A percentile compares a stretch with the other conserved stretches of the same genome.
Conservation (phyloP, 2,329 filamentous ascomycete genomes). For the Monilinia fructicola region DNA sequence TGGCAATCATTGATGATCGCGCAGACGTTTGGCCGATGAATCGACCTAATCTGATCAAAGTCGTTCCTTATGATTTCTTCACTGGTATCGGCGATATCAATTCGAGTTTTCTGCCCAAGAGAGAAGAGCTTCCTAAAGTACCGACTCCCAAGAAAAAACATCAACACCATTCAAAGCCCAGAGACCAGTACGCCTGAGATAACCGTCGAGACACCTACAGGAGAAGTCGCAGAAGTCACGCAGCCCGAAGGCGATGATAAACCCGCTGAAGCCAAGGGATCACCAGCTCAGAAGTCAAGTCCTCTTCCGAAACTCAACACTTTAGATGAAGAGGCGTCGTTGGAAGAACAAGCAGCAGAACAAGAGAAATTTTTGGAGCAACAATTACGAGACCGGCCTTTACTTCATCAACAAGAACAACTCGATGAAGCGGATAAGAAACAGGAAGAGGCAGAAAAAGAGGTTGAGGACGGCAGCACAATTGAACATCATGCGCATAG, state of each 20-base stretch:
- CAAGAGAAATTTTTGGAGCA: slow-evolving; percentile 86
- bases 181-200: slow-evolving; percentile 19
- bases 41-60: slow-evolving; percentile 89
- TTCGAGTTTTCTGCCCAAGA: slow-evolving; percentile 90
- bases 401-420: slow-evolving; percentile 89
- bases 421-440: slow-evolving; percentile 81
- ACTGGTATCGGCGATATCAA: slow-evolving; percentile 98
- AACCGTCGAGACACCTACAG: slow-evolving; percentile 16
- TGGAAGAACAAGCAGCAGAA: slow-evolving; percentile 76
- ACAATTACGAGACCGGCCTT: slow-evolving; percentile 82
- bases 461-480: slow-evolving; percentile 44
- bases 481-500: slow-evolving; percentile 44
- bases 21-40: slow-evolving; percentile 94
- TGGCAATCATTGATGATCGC: slow-evolving; percentile 96
- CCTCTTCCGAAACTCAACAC: slow-evolving; percentile 43
- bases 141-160: slow-evolving; percentile 32
- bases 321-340: slow-evolving; percentile 65
- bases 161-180: slow-evolving; percentile 16
- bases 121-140: slow-evolving; percentile 49
- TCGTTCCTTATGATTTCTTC: slow-evolving; percentile 95
- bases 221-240: slow-evolving; percentile 10
- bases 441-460: slow-evolving; percentile 42
- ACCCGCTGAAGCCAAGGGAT: slow-evolving; percentile 2
- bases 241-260: slow-evolving; percentile 1
- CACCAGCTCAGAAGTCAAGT: slow-evolving; percentile 23